phyloP scores from a whole-genome alignment of 2,329 filamentous ascomycete species.

The Colletotrichum sp. region DNA sequence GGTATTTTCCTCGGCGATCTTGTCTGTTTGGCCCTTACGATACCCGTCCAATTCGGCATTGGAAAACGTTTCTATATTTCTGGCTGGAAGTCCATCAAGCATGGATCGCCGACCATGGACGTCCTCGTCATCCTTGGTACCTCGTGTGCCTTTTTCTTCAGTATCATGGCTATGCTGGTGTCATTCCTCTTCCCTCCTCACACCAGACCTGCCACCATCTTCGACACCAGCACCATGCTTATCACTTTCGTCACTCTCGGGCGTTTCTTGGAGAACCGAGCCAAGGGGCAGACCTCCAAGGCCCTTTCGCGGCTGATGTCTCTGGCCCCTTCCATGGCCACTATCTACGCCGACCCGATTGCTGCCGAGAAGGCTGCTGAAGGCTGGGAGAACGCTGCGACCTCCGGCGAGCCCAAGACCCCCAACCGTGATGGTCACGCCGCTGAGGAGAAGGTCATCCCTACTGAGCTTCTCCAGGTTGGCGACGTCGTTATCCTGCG shows the following conservation, averaged over 20 bases:
- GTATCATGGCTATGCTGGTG: constrained; percentile 83
- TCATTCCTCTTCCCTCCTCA: constrained; percentile 80
- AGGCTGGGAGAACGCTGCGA: constrained; percentile 63
- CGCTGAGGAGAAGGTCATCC: constrained; percentile 83
- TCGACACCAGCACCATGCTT: constrained; percentile 98
- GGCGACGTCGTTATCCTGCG: constrained; percentile 92
- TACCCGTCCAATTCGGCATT: constrained; percentile 96
- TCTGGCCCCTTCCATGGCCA: constrained; percentile 93
- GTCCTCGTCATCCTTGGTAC: constrained; percentile 94
- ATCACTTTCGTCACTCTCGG: constrained; percentile 95
- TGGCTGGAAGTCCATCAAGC: constrained; percentile 91
- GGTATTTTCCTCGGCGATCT: constrained; percentile 91
- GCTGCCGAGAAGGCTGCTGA: constrained; percentile 91
- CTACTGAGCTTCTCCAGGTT: constrained; percentile 92
- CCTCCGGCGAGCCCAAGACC: constrained; percentile 49
- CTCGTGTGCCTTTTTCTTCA: constrained; percentile 96
- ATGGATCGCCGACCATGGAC: constrained; percentile 95
- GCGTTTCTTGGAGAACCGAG: constrained; percentile 89
- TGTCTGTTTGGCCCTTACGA: constrained; percentile 81
- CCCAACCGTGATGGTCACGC: constrained; percentile 59
- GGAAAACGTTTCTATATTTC: constrained; percentile 93
- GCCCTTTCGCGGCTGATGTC: constrained; percentile 95
- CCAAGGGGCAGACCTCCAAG: constrained; percentile 95
- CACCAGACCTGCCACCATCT: constrained; percentile 83
- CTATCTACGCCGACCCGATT: constrained; percentile 93